Evolutionary conservation across 2,329 filamentous ascomycete species (phyloP).

Genomic region (Colletotrichum sp.): DNA sequence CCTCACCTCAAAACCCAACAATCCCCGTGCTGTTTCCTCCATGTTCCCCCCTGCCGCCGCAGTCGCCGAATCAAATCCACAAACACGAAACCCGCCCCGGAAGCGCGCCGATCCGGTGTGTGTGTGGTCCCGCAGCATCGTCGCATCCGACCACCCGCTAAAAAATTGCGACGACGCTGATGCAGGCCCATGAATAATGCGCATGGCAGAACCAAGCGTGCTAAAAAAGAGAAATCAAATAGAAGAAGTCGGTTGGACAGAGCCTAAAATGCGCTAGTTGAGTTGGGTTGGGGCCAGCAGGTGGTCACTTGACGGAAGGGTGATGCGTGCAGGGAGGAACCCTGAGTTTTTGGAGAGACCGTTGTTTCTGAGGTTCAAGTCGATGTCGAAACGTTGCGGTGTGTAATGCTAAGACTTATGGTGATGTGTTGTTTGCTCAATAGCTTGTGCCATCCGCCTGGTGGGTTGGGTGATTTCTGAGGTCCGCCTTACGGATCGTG

Average conservation of each 20-base stretch:
- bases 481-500: neutral
- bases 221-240: neutral
- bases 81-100: slow-evolving; percentile 4
- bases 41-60: neutral
- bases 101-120: slow-evolving; percentile 9
- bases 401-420: neutral
- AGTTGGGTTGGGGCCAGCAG: neutral
- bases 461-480: neutral
- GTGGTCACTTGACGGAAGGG: neutral
- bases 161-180: neutral
- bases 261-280: neutral
- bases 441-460: neutral
- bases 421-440: neutral
- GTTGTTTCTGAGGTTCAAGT: neutral
- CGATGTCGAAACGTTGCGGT: neutral
- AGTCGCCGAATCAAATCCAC: neutral
- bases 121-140: neutral
- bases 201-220: neutral
- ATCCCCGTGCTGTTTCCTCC: neutral
- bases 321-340: neutral
- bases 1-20: neutral
- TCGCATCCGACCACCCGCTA: slow-evolving; percentile 2
- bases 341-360: neutral
- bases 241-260: neutral
- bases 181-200: slow-evolving; percentile 8